Evolutionary conservation across 2,329 filamentous ascomycete genomes (phyloP), one percentile per base, ranked within the genome.

Genomic region (Pseudonectria buxi): DNA sequence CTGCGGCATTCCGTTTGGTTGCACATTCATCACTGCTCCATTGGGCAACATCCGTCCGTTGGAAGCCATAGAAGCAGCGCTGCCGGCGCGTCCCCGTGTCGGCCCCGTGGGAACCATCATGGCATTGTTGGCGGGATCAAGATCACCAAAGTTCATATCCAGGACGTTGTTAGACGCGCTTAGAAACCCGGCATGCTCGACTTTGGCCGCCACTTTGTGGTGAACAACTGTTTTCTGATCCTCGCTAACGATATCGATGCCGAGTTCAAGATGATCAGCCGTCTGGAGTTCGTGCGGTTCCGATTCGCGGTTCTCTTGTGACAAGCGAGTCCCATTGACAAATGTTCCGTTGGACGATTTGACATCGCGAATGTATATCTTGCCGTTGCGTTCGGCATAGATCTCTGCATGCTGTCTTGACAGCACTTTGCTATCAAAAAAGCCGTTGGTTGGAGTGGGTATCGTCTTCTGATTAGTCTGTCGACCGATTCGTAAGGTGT

Each of bases 271-370:
- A 44, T 92, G 86, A 56, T 98, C 92, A 47, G 87, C 82, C 40
- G 90, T 88, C 53, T 89, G 83, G 24, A 98, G 68, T 57, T 96
- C 90, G 57, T 95, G 87, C 0, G 92, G 89, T 43, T 96, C 92
- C 0, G 90, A 96, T 62, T 98, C 92, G 50, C 89, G 80, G 54
- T 95, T 98, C 59, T 98, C 92, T 35, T 81, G 86, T 3, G 92
- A 96, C 40, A 98, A 63, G 22, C 92, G 81, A 36, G 83, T 78
- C 14, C 88, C 88, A 54, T 98, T 98, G 49, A 98, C 90, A 61
- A 98, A 98, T 1, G 92, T 98, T 39, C 92, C 92, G 57, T 98
- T 98, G 27, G 92, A 98, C 0, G 92, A 96, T 63, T 96, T 98
- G 51, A 98, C 85, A 63, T 98, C 92, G 39, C 89, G 79, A 49